Base-by-base conservation (phyloP, 2,329 filamentous ascomycete species). In the Clarireedia monteithiana region DNA sequence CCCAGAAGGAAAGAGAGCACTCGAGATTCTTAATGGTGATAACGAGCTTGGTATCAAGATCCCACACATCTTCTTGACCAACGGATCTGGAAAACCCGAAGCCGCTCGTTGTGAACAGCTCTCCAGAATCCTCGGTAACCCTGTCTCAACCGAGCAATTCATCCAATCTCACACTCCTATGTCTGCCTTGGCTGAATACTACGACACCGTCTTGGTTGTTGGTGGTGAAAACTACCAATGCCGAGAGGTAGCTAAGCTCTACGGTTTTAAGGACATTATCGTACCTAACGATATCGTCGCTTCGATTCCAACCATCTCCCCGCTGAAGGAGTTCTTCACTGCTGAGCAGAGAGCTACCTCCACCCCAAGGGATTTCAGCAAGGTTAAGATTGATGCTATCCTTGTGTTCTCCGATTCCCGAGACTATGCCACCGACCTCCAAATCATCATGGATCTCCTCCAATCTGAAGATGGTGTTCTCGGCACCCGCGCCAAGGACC, bases 151-250 rank as follows among this genome's bases (percentile, higher is more conserved):
- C 39, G 84, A 88, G 57, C 85, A 89, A 69, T 90, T 89, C 76
- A 88, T 89, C 68, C 85, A 89, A 71, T 85, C 83, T 1, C 85
- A 88, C 76, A 89, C 85, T 4, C 85, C 85, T 63, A 89, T 89
- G 86, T 84, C 84, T 58, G 86, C 86, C 47, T 73, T 89, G 64
- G 75, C 48, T 10, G 48, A 85, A 23, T 85, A 89, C 70, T 89
- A 89, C 77, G 89, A 47, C 15, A 53, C 89, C 76, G 85, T 90
- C 38, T 77, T 90, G 3, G 86, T 89, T 3, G 83, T 88, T 40
- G 86, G 86, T 69, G 86, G 86, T 65, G 86, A 89, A 68, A 85
- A 84, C 56, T 88, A 85, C 75, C 82, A 83, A 68, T 87, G 85
- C 73, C 84, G 85, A 50, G 83, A 86, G 64, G 85, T 88, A 2